Evolutionary conservation across 2,329 filamentous ascomycete genomes (phyloP), one percentile per base, ranked within the genome.

Genomic region (Xylaria arbuscula): DNA sequence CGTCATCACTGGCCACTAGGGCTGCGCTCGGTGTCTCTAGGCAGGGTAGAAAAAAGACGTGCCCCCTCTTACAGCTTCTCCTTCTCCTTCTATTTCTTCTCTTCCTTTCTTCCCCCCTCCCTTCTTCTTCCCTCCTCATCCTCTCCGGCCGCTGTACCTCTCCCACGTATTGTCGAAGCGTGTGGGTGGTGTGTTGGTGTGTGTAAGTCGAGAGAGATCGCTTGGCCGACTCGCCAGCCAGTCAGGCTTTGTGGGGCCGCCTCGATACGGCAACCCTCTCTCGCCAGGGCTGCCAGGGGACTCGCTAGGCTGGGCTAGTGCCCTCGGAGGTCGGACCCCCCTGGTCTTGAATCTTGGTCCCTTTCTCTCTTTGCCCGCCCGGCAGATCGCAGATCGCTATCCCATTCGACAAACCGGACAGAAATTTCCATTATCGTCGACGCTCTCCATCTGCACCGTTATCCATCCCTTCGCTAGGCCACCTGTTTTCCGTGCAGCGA

Each of bases 371-470:
- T 61, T 67, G 61, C 50, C 64, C 60, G 28, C 45, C 48, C 22
- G 58, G 65, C 65, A 68, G 68, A 68, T 70, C 62, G 58, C 65
- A 68, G 68, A 68, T 70, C 62, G 47, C 57, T 55, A 62, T 70
- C 68, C 66, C 51, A 59, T 40, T 58, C 54, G 45, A 38, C 60
- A 64, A 59, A 50, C 53, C 42, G 8, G 56, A 13, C 51, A 32
- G 38, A 54, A 50, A 48, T 59, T 54, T 62, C 19, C 4, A 36
- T 66, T 50, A 54, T 47, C 24, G 42, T 51, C 53, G 22, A 58
- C 42, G 11, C 4, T 22, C 54, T 48, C 55, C 42, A 55, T 32
- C 38, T 15, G 64, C n/a, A 32, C 32, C 42, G 50, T 55, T 9
- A 15, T 61, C 53, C 51, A 34, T 45, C 45, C n/a, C 19, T 22